phyloP scores from a whole-genome alignment of 805 yeast genomes.

The Starmerella khaoyaiensis region DNA sequence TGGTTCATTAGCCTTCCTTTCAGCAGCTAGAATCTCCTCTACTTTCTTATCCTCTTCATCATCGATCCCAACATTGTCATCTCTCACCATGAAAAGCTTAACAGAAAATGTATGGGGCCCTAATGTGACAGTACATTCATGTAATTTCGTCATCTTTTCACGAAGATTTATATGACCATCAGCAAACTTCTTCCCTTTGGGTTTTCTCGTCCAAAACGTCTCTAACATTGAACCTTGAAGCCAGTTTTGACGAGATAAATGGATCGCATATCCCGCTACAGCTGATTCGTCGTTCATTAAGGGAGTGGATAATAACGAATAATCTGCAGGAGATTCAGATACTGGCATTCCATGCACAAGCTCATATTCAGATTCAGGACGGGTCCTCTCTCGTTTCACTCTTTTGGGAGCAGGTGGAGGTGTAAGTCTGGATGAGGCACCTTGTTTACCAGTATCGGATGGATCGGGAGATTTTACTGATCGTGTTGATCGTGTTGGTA shows the following conservation, averaged over 20 bases:
- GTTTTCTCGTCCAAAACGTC: constrained; percentile 67
- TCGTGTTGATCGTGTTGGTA: background rate
- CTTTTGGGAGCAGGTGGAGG: constrained; percentile 20
- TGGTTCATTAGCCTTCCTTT: constrained; percentile 6
- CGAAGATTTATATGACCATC: constrained; percentile 45
- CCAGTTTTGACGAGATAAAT: constrained; percentile 61
- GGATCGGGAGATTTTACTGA: background rate
- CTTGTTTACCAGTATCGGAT: background rate
- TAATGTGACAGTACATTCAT: constrained; percentile 56
- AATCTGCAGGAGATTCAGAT: constrained; percentile 50
- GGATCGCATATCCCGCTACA: constrained; percentile 40
- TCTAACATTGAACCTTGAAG: constrained; percentile 55
- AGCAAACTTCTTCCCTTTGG: constrained; percentile 39
- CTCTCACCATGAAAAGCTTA: constrained; percentile 70
- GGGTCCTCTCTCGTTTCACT: constrained; percentile 20
- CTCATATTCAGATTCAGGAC: constrained; percentile 23
- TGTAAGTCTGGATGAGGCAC: constrained; percentile 3
- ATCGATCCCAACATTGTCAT: constrained; percentile 33
- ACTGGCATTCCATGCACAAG: constrained; percentile 37
- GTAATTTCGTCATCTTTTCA: constrained; percentile 78
- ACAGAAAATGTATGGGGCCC: constrained; percentile 80
- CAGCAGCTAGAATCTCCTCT: constrained; percentile 5
- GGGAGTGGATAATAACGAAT: constrained; percentile 49
- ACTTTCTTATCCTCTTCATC: constrained; percentile 22
- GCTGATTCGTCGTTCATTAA: constrained; percentile 54